Evolutionary conservation across 495 filamentous ascomycete genomes (phyloP).

Genomic region (Trichoderma asperelloides): DNA sequence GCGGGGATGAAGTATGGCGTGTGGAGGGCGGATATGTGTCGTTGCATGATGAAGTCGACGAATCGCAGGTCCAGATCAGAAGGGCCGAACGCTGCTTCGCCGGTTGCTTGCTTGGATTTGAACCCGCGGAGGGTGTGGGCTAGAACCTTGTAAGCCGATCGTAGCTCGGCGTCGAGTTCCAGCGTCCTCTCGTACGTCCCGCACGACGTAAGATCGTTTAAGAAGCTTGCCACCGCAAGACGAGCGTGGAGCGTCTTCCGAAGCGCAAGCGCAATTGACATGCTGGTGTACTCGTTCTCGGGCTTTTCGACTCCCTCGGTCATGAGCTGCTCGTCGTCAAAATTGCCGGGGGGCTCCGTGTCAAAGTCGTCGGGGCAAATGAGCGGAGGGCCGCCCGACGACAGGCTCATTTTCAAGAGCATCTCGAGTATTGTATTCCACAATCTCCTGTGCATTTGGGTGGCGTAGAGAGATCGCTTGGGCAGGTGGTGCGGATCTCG

Average conservation of each 20-base stretch:
- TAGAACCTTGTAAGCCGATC: constrained; percentile 23
- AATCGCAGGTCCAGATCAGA: constrained; percentile 29
- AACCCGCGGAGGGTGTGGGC: constrained; percentile 21
- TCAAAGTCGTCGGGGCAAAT: constrained; percentile 49
- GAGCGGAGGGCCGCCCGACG: constrained; percentile 50
- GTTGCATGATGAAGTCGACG: constrained; percentile 34
- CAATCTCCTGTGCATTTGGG: constrained; percentile 57
- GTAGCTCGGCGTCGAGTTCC: constrained; percentile 31
- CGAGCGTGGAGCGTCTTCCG: constrained; percentile 27
- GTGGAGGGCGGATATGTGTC: constrained; percentile 48
- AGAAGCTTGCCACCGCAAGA: constrained; percentile 27
- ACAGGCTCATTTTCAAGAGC: constrained; percentile 49
- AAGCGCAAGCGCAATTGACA: constrained; percentile 28
- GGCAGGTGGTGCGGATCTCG: constrained; percentile 42
- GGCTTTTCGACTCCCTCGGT: constrained; percentile 13
- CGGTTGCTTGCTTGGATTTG: background rate
- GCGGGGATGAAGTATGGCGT: constrained; percentile 28
- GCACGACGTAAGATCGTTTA: constrained; percentile 25
- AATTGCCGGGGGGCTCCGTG: constrained; percentile 44
- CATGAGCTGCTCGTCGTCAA: constrained; percentile 36
- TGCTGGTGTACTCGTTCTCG: constrained; percentile 25
- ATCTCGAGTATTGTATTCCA: constrained; percentile 60
- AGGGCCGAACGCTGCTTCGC: background rate
- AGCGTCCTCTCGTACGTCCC: constrained; percentile 28
- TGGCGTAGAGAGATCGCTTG: constrained; percentile 35